Evolutionary conservation across 352 stramenopile species (phyloP).

Genomic region (Phytopythium montanum): DNA sequence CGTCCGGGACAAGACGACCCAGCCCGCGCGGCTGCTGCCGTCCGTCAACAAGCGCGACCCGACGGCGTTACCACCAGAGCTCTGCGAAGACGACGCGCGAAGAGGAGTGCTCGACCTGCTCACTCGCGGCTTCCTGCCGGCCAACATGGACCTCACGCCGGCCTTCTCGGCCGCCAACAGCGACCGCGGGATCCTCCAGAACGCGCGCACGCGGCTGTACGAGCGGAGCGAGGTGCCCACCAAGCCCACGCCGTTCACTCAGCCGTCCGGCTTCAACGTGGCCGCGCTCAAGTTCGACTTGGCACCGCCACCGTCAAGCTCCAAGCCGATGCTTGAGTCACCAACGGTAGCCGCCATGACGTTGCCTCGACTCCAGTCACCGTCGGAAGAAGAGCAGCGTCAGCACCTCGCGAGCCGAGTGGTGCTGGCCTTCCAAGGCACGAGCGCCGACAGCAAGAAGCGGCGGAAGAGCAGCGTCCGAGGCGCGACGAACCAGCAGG

Average conservation of each 20-base stretch:
- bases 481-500: conserved; percentile 32
- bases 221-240: conserved; percentile 49
- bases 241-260: conserved; percentile 46
- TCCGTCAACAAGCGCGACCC: conserved; percentile 72
- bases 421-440: conserved; percentile 1
- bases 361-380: conserved; percentile 3
- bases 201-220: conserved; percentile 49
- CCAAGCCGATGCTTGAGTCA: background rate
- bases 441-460: background rate
- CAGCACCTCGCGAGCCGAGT: conserved; percentile 11
- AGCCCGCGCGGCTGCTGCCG: conserved; percentile 52
- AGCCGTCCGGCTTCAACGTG: conserved; percentile 68
- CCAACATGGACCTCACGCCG: conserved; percentile 54
- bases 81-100: conserved; percentile 55
- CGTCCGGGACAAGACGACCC: conserved; percentile 59
- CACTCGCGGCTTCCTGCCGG: conserved; percentile 66
- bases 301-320: conserved; percentile 7
- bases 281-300: conserved; percentile 81
- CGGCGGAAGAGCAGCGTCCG: conserved; percentile 8
- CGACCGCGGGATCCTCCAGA: conserved; percentile 50
- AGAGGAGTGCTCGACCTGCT: conserved; percentile 64
- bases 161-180: conserved; percentile 32
- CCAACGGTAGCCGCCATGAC: conserved; percentile 1
- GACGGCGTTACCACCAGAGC: conserved; percentile 38
- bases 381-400: conserved; percentile 8